These are phyloP conservation scores for Harrya chromipes DNA, from an alignment of 768 basidiomycete genomes.

Conservation along the genomic window DNA sequence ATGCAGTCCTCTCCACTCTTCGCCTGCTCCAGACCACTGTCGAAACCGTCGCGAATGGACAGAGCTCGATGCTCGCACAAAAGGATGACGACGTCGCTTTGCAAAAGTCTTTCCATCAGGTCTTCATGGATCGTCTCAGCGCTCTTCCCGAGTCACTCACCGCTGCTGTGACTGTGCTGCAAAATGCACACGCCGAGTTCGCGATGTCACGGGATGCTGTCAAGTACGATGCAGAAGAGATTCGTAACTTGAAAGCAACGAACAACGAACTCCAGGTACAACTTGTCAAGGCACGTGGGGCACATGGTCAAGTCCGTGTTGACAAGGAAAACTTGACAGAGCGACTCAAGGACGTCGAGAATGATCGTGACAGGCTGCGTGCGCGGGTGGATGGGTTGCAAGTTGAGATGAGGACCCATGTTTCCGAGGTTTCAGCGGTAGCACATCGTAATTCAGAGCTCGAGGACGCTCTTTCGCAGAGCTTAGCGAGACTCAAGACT, in stretches of 20 bases:
- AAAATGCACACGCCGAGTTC: conserved; percentile 62
- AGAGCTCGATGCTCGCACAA: conserved; percentile 46
- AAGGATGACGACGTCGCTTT: conserved; percentile 47
- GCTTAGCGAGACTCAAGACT: conserved; percentile 65
- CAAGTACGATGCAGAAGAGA: conserved; percentile 67
- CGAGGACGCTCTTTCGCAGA: conserved; percentile 71
- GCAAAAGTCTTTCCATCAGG: conserved; percentile 52
- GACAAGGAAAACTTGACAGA: conserved; percentile 76
- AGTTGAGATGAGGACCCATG: conserved; percentile 38
- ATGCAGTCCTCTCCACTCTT: conserved; percentile 35
- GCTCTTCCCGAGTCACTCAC: conserved; percentile 59
- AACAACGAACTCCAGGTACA: conserved; percentile 73
- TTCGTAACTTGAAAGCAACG: conserved; percentile 47
- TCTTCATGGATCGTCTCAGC: conserved; percentile 50
- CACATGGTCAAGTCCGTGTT: conserved; percentile 74
- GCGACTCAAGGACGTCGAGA: conserved; percentile 56
- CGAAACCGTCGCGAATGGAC: conserved; percentile 49
- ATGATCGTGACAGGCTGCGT: conserved; percentile 61
- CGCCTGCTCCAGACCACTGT: conserved; percentile 46
- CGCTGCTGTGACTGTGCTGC: conserved; percentile 50
- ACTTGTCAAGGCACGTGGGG: conserved; percentile 70
- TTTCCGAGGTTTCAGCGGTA: conserved; percentile 44
- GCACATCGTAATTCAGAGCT: conserved; percentile 56
- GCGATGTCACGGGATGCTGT: conserved; percentile 52
- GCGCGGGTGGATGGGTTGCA: conserved; percentile 56